Conservation (phyloP, 768 basidiomycete species). For the Tylopilus sp. region DNA sequence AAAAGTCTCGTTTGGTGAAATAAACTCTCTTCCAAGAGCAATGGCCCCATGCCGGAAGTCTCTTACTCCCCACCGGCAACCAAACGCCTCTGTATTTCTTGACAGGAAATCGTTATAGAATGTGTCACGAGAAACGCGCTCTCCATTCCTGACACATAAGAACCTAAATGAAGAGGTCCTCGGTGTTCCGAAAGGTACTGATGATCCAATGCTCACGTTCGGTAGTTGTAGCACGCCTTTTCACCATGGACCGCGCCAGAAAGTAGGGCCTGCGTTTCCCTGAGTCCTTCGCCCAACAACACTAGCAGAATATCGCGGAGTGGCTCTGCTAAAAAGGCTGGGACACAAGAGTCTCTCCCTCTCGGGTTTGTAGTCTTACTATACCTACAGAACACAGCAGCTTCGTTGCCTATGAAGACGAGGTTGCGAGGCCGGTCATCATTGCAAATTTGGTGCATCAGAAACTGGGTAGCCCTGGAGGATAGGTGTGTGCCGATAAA, state of each 20-base stretch:
- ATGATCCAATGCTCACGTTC: not conserved
- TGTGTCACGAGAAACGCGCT: not conserved
- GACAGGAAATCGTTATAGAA: not conserved
- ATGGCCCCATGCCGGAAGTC: conserved; percentile 4
- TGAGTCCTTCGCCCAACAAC: not conserved
- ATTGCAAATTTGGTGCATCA: not conserved
- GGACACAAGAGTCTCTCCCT: not conserved
- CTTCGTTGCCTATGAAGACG: not conserved
- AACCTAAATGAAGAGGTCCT: not conserved
- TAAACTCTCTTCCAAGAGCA: conserved; percentile 6
- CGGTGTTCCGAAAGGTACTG: not conserved
- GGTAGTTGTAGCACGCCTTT: not conserved
- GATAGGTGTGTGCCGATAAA: not conserved
- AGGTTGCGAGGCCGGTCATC: not conserved
- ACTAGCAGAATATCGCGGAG: not conserved
- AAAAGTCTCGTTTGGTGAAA: conserved; percentile 4
- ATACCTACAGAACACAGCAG: not conserved
- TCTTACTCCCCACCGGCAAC: conserved; percentile 3
- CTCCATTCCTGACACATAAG: not conserved
- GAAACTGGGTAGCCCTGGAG: not conserved
- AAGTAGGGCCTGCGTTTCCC: not conserved
- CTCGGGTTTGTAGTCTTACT: not conserved
- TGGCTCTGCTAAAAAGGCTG: not conserved
- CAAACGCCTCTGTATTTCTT: not conserved
- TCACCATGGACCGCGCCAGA: not conserved